phyloP scores from a whole-genome alignment of 768 basidiomycete species.

The Lactifluus rugatus region DNA sequence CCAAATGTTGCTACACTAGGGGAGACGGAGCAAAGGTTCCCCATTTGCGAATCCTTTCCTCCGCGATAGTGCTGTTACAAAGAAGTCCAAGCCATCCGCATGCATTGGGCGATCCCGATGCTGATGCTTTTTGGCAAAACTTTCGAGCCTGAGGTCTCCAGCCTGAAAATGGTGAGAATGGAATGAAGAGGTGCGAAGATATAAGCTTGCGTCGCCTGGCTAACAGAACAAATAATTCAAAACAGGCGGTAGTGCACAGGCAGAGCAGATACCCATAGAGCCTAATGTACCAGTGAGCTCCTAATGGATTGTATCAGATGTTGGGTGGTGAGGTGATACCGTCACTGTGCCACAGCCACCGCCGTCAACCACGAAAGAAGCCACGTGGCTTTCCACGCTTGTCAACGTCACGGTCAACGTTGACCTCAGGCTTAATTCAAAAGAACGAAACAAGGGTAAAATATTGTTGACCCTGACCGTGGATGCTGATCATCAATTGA shows the following conservation, averaged over 20 bases:
- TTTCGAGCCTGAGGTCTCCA: background rate
- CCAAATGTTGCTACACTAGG: background rate
- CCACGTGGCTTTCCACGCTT: background rate
- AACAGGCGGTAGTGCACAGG: background rate
- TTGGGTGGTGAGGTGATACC: too few species aligned
- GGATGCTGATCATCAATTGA: background rate
- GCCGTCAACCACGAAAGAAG: background rate
- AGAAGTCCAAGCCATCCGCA: background rate
- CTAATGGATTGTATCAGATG: too few species aligned
- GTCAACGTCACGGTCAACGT: background rate
- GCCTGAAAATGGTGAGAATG: background rate
- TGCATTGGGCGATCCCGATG: background rate
- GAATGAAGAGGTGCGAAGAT: background rate
- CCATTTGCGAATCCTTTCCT: background rate
- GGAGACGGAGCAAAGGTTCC: background rate
- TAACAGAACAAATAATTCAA: background rate
- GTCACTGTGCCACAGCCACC: too few species aligned
- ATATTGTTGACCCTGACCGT: background rate
- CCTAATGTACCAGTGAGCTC: too few species aligned
- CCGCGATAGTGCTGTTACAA: background rate
- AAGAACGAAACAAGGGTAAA: background rate
- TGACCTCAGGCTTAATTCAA: too few species aligned
- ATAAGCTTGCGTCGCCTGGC: background rate
- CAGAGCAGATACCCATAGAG: background rate
- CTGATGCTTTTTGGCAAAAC: background rate